These are phyloP conservation scores for Phyllosticta citribraziliensis DNA, from an alignment of 2,329 filamentous ascomycete genomes.

Conservation along the genomic window DNA sequence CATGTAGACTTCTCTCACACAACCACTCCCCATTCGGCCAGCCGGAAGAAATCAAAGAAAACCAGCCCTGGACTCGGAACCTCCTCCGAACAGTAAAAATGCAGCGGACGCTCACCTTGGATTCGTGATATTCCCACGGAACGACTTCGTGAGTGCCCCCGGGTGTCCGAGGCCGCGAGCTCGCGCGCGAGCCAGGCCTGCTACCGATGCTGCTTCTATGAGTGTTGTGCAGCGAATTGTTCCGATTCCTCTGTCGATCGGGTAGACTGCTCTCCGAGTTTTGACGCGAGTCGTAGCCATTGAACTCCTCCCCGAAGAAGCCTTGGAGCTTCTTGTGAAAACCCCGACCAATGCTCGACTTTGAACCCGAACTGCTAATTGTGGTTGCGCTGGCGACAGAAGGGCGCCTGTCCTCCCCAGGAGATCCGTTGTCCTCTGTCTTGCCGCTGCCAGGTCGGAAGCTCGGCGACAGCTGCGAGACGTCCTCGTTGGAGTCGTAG, in stretches of 20 bases:
- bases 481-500: constrained; percentile 65
- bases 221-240: constrained; percentile 69
- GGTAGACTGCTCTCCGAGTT: constrained; percentile 63
- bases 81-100: not conserved
- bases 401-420: constrained; percentile 64
- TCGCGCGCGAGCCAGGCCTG: constrained; percentile 59
- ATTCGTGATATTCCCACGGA: constrained; percentile 92
- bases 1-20: not conserved
- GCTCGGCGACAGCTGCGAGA: constrained; percentile 59
- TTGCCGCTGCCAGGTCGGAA: constrained; percentile 50
- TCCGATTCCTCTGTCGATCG: constrained; percentile 53
- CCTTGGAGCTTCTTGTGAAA: constrained; percentile 74
- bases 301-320: constrained; percentile 87
- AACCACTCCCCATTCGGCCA: not conserved
- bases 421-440: constrained; percentile 36
- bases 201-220: constrained; percentile 38
- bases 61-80: not conserved
- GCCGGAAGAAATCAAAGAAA: not conserved
- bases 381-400: constrained; percentile 83
- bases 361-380: constrained; percentile 76
- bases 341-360: constrained; percentile 59
- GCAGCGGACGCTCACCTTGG: constrained; percentile 47
- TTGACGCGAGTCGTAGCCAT: constrained; percentile 50
- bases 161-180: constrained; percentile 73
- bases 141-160: constrained; percentile 86